Conservation (phyloP, 2,329 filamentous ascomycete species). For the Leptographium procerum region DNA sequence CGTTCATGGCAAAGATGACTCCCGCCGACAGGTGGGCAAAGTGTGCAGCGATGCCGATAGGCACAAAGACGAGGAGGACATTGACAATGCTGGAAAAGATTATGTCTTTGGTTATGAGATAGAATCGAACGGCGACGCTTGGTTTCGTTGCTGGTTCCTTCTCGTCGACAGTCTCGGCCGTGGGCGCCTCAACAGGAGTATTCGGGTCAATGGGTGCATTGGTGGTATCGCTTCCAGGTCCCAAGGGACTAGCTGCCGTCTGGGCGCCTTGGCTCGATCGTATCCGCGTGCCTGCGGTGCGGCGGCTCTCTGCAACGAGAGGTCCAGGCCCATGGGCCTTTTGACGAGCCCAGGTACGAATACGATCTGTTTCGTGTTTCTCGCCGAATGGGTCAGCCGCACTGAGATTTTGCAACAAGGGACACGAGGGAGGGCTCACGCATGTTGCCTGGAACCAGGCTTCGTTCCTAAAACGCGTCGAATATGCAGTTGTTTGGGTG, state of each 20-base stretch:
- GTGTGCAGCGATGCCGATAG: slow-evolving; percentile 51
- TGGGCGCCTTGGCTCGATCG: neutral
- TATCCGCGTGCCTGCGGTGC: neutral
- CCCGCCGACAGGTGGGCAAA: slow-evolving; percentile 22
- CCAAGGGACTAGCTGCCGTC: neutral
- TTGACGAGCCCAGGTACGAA: slow-evolving; percentile 18
- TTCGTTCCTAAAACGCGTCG: slow-evolving; percentile 3
- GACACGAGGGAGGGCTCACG: neutral
- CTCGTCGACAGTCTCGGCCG: slow-evolving; percentile 1
- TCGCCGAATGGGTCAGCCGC: neutral
- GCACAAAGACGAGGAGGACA: slow-evolving; percentile 57
- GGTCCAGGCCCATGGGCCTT: slow-evolving; percentile 18
- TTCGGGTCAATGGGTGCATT: neutral
- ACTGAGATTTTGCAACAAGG: neutral
- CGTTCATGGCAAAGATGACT: slow-evolving; percentile 49
- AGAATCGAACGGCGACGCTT: slow-evolving; percentile 22
- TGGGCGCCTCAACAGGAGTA: neutral
- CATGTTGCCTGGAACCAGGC: neutral
- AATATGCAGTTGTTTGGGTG: neutral
- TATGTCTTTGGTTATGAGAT: slow-evolving; percentile 37
- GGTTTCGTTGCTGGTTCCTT: slow-evolving; percentile 9
- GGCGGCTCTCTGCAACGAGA: slow-evolving; percentile 5
- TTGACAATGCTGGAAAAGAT: slow-evolving; percentile 55
- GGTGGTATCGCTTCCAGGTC: neutral
- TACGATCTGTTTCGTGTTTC: slow-evolving; percentile 13